phyloP scores from a whole-genome alignment of 78 protist genomes.

The Planoprotostelium fungivorum region DNA sequence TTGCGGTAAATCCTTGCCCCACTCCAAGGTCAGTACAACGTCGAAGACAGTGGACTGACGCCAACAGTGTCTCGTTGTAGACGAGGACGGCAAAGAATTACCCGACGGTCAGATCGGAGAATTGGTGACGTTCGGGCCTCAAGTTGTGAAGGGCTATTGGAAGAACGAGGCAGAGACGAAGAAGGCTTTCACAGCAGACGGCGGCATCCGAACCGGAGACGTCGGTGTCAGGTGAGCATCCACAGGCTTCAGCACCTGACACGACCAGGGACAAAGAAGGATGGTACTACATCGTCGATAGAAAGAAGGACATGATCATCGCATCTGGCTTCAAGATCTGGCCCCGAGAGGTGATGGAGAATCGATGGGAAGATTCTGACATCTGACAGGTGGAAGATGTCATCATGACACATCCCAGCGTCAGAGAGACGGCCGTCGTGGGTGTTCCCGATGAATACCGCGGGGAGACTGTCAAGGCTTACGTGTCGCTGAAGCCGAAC shows the following conservation, averaged over 20 bases:
- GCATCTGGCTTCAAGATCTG: background rate
- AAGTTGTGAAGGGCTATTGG: background rate
- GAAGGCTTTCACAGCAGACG: background rate
- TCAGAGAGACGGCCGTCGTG: background rate
- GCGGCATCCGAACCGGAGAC: background rate
- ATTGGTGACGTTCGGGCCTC: background rate
- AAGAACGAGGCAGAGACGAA: background rate
- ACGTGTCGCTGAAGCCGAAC: background rate
- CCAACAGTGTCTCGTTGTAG: background rate
- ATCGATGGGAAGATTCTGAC: too few species aligned
- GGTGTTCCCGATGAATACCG: background rate
- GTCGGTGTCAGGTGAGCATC: background rate
- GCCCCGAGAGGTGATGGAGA: background rate
- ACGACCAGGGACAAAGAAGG: background rate
- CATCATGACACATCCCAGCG: background rate
- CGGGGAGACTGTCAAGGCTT: background rate
- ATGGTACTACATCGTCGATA: background rate
- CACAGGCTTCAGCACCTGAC: background rate
- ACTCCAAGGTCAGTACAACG: background rate
- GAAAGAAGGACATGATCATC: background rate
- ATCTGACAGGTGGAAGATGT: background rate
- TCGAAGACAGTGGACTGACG: too few species aligned
- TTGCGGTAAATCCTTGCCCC: background rate
- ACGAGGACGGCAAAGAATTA: background rate
- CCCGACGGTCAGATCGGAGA: background rate